phyloP scores from a whole-genome alignment of 371 early-diverging fungal species.

The Rhizopus stolonifer region DNA sequence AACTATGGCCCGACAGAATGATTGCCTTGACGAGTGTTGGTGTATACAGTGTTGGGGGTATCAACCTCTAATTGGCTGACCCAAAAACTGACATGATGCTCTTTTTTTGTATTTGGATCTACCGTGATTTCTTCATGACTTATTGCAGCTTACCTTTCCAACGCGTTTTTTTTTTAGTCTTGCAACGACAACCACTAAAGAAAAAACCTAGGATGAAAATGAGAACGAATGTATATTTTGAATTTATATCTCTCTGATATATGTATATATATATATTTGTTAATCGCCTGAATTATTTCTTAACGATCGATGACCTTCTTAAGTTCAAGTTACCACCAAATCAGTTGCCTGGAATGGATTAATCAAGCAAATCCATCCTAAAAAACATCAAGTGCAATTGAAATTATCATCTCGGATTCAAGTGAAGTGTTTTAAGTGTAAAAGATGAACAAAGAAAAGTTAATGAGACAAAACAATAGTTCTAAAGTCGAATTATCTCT shows the following conservation, averaged over 20 bases:
- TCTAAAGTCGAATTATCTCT: too few relatives aligned
- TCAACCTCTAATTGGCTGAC: too few relatives aligned
- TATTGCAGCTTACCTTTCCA: background rate
- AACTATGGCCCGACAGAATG: conserved; percentile 1
- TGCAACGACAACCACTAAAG: background rate
- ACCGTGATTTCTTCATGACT: too few relatives aligned
- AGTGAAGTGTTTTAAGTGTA: too few relatives aligned
- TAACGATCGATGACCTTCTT: conserved; percentile 1
- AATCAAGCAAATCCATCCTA: background rate
- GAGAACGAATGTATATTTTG: background rate
- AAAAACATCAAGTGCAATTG: too few relatives aligned
- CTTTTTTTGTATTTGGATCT: too few relatives aligned
- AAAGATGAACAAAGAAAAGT: too few relatives aligned
- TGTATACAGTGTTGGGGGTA: background rate
- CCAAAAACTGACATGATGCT: too few relatives aligned
- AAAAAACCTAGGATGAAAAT: conserved; percentile 1
- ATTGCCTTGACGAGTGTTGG: conserved; percentile 1
- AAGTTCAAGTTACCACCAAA: background rate
- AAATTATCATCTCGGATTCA: too few relatives aligned
- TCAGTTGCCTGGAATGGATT: conserved; percentile 2
- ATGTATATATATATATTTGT: background rate
- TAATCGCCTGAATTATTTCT: conserved; percentile 1
- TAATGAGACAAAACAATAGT: too few relatives aligned
- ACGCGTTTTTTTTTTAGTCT: background rate
- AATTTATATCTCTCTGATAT: background rate